Evolutionary conservation across 1,139 yeast genomes (phyloP), one percentile per base, ranked within the genome.

Genomic region (Chernovozyma aurita): DNA sequence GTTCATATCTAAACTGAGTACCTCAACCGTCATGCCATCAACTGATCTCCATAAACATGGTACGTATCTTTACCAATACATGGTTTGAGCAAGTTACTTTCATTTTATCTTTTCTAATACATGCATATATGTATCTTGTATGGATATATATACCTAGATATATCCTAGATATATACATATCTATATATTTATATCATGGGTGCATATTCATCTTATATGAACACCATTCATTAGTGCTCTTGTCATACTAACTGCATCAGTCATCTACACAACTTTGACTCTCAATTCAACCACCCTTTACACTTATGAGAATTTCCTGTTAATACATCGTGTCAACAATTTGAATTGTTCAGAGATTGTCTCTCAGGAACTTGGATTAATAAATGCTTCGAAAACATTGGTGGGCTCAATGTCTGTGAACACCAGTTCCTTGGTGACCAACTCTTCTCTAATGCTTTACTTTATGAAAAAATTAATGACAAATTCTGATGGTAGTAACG

Each of bases 271-370:
- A 21, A 67, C 78, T 7, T 56, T 76, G 34, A 74, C 79, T 8
- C 57, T 66, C 36, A 76, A 76, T 45, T 75, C 80, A 16, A 72
- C 80, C 15, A 75, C 81, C 0, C 55, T 76, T 16, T 76, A 71
- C 53, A 72, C 80, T 12, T 73, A 76, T 47, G 80, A 76, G 45
- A 73, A 74, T 50, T 55, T 57, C 39, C 63, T 59, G 35, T 53
- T 75, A 27, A 59, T 62, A 2, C 67, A 66, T 33, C 46, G 54
- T 12, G 46, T 67, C 18, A 58, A 63, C 34, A 65, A 65, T 42
- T 54, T 73, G 36, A 76, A 74, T 46, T 75, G 78, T 45, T 65
- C 75, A 2, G 81, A 76, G 46, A 55, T 73, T 4, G 62, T 76
- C 3, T 70, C 79, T n/a, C 76, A 70, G 47, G 80, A 75, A 41